Evolutionary conservation across 352 stramenopile species (phyloP).

Genomic region (Phytophthora melonis): DNA sequence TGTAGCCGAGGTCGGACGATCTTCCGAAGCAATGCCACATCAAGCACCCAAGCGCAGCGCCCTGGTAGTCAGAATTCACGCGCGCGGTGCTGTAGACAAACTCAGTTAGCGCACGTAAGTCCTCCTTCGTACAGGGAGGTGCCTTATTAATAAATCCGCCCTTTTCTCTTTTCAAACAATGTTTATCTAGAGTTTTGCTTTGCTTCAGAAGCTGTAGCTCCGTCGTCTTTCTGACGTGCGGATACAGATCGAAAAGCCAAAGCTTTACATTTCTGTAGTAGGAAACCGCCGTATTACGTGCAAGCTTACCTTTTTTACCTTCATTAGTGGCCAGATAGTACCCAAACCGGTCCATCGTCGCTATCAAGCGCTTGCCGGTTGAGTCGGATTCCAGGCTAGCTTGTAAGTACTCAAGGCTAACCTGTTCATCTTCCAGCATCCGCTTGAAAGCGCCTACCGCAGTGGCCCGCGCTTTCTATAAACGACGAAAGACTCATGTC

Average conservation of each 20-base stretch:
- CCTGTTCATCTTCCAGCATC: too few species aligned
- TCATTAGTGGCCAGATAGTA: too few species aligned
- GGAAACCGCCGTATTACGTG: neutral
- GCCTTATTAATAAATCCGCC: constrained; percentile 39
- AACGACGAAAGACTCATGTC: neutral
- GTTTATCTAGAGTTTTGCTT: constrained; percentile 1
- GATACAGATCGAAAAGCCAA: neutral
- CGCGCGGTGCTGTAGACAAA: neutral
- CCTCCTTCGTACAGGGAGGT: neutral
- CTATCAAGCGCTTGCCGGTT: too few species aligned
- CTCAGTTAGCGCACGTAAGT: constrained; percentile 23
- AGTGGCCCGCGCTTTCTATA: too few species aligned
- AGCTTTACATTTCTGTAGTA: constrained; percentile 4
- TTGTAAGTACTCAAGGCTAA: too few species aligned
- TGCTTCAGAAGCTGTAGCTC: neutral
- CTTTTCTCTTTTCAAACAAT: constrained; percentile 22
- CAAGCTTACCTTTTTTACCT: constrained; percentile 2
- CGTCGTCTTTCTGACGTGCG: neutral
- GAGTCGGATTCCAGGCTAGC: too few species aligned
- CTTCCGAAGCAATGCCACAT: constrained; percentile 44
- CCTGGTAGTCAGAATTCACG: constrained; percentile 35
- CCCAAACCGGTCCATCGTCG: too few species aligned
- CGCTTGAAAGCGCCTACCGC: too few species aligned
- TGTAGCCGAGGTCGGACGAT: constrained; percentile 31
- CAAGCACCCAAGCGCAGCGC: constrained; percentile 34